A percentile compares a stretch with the other conserved stretches of the same genome.
These are phyloP conservation scores for Chlorella ohadii DNA, from an alignment of 139 green algal species.

Conservation along the genomic window DNA sequence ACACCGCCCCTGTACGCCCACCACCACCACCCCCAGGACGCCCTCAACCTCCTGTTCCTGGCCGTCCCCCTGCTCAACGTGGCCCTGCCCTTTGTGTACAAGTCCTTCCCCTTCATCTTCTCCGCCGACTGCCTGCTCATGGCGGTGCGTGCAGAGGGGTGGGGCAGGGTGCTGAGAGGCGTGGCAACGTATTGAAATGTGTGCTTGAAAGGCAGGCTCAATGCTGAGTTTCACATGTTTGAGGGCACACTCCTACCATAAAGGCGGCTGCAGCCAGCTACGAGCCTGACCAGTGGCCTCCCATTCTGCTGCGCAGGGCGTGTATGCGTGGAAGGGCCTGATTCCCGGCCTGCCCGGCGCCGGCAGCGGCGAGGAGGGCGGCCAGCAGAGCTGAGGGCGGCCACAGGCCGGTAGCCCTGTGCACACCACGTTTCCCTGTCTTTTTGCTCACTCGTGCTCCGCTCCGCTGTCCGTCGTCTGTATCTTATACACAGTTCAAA, in stretches of 20 bases:
- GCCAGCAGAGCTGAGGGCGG: constrained; percentile 11
- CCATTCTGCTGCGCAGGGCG: constrained; percentile 19
- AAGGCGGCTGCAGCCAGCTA: no score
- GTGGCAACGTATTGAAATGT: no score
- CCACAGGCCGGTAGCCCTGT: neutral
- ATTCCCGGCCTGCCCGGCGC: constrained; percentile 19
- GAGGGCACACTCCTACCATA: no score
- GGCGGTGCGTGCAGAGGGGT: constrained; percentile 9
- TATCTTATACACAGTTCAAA: no score
- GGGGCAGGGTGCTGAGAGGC: neutral
- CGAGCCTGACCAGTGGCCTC: neutral
- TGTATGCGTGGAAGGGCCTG: constrained; percentile 86
- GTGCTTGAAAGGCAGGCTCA: no score
- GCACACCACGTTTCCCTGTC: neutral
- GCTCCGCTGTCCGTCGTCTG: neutral
- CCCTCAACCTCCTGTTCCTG: constrained; percentile 96
- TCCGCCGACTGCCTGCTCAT: constrained; percentile 84
- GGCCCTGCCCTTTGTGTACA: constrained; percentile 91
- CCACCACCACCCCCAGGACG: constrained; percentile 57
- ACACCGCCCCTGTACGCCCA: no score
- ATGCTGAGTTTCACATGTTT: no score
- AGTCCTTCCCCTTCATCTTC: constrained; percentile 94
- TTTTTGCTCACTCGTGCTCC: neutral
- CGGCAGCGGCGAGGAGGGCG: neutral
- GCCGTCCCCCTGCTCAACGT: constrained; percentile 95